Percentiles rank a stretch among this genome's conserved stretches.
These are phyloP conservation scores for Coelastrella sp. DNA, from an alignment of 139 green algal species.

Conservation along the genomic window DNA sequence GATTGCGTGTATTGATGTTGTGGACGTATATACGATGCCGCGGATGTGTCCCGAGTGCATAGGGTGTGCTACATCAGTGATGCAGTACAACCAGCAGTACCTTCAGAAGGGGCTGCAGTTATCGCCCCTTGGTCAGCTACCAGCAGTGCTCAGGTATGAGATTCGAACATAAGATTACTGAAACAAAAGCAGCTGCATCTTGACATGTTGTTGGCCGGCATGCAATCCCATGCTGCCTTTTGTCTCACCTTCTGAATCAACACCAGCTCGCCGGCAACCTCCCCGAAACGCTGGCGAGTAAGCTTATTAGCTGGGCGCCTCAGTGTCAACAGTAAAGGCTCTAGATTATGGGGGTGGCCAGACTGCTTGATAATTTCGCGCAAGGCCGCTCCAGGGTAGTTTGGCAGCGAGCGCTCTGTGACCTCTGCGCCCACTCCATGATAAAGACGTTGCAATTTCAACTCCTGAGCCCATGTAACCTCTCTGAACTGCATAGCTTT, in stretches of 20 bases:
- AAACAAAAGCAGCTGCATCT: too few relatives aligned
- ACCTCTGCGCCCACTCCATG: constrained; percentile 37
- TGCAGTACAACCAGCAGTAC: too few relatives aligned
- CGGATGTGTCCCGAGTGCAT: too few relatives aligned
- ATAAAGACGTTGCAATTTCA: constrained; percentile 24
- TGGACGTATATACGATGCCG: too few relatives aligned
- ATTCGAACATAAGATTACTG: too few relatives aligned
- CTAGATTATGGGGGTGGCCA: constrained; percentile 43
- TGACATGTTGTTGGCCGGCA: too few relatives aligned
- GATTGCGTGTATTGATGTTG: neutral
- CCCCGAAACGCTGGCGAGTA: constrained; percentile 18
- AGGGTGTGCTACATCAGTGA: too few relatives aligned
- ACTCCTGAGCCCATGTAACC: constrained; percentile 28
- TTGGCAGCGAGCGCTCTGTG: constrained; percentile 36
- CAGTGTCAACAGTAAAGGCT: constrained; percentile 48
- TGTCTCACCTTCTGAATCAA: constrained; percentile 28
- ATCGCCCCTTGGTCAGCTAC: too few relatives aligned
- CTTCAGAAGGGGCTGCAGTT: too few relatives aligned
- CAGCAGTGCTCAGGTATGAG: too few relatives aligned
- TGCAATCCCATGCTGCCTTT: too few relatives aligned
- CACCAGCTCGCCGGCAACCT: constrained; percentile 38
- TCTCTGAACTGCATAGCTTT: constrained; percentile 39
- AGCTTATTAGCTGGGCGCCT: constrained; percentile 21
- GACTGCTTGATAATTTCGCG: constrained; percentile 43
- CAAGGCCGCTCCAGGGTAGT: constrained; percentile 41